A percentile compares a stretch with the other conserved stretches of the same genome.
Evolutionary conservation across 345 rosid genomes (phyloP).

Genomic region (Pseudoturritis turrita): DNA sequence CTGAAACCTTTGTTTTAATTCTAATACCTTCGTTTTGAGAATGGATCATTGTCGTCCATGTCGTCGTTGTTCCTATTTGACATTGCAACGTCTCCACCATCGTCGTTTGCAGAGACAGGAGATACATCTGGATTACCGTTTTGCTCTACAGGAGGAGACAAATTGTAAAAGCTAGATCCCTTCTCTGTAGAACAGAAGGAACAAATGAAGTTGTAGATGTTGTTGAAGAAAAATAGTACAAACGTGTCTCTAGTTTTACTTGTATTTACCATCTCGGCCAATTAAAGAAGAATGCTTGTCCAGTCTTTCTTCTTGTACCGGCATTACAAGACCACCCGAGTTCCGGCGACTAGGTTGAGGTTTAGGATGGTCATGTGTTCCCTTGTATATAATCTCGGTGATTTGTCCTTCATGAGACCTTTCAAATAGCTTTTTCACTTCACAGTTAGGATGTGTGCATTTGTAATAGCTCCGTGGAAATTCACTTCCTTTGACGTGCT

Average conservation of each 20-base stretch:
- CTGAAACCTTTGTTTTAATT: background rate
- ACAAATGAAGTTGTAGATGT: background rate
- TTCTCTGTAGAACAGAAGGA: conserved; percentile 40
- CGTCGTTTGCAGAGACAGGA: conserved; percentile 52
- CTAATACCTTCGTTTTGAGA: conserved; percentile 71
- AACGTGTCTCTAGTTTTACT: background rate
- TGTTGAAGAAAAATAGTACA: background rate
- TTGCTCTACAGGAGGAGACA: conserved; percentile 41
- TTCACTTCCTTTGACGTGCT: conserved; percentile 94
- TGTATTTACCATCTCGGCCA: conserved; percentile 57
- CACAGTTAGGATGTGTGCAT: conserved; percentile 95
- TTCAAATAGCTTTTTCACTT: conserved; percentile 90
- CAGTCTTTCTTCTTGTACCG: conserved; percentile 61
- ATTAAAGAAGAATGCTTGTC: conserved; percentile 44
- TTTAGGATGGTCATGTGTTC: conserved; percentile 91
- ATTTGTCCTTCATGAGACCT: conserved; percentile 83
- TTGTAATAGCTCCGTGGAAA: conserved; percentile 97
- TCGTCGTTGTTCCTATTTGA: conserved; percentile 35
- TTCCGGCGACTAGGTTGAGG: conserved; percentile 77
- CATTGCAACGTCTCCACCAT: conserved; percentile 41
- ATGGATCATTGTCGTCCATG: conserved; percentile 68
- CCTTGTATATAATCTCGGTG: conserved; percentile 91
- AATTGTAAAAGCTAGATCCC: conserved; percentile 41
- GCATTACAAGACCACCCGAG: conserved; percentile 52
- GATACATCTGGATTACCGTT: conserved; percentile 52